Base-by-base conservation (phyloP, 305 asterid species). In the Fraxinus baroniana region DNA sequence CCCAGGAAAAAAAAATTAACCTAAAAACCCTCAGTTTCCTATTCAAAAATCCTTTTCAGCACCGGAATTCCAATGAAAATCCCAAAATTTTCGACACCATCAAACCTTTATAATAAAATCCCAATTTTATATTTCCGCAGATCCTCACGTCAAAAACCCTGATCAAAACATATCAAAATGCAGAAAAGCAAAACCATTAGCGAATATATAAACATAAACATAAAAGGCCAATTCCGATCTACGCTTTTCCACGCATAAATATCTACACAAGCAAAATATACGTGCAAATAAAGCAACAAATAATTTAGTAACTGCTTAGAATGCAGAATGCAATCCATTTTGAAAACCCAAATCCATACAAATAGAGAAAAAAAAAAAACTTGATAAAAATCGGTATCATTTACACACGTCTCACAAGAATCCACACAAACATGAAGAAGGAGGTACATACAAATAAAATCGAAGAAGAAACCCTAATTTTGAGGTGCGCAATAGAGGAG, bases 381-480 rank as follows among this genome's bases (percentile, higher is more conserved):
- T 17, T 9, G 28, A 18, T n/a, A 74, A 73, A 81, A 85, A 77
- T 22, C 2, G 18, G n/a, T 15, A 28, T 57, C 20, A 32, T 36
- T 55, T 13, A 41, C 6, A 77, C 7, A 26, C 22, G 68, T 72
- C 44, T 78, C 2, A 80, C 32, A 71, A 1, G 22, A 12, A 28
- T 22, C 2, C 32, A 64, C 33, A 64, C 4, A 64, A 8, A 64
- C 32, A 22, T 64, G 28, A 64, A 71, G 22, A 57, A 68, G 74
- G 41, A 76, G 78, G 68, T 70, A 84, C 86, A 46, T 84, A 88
- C 88, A 82, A 83, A 78, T 64, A 49, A 35, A 81, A 76, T 20
- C 78, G 83, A 85, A 83, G 75, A 84, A 84, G 92, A 91, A 92
- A 88, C 91, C 93, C 92, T 87, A 87, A 85, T 82, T 85, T 86